These are phyloP conservation scores for Eimeria tenella DNA, from an alignment of 169 alveolate genomes.

Conservation along the genomic window DNA sequence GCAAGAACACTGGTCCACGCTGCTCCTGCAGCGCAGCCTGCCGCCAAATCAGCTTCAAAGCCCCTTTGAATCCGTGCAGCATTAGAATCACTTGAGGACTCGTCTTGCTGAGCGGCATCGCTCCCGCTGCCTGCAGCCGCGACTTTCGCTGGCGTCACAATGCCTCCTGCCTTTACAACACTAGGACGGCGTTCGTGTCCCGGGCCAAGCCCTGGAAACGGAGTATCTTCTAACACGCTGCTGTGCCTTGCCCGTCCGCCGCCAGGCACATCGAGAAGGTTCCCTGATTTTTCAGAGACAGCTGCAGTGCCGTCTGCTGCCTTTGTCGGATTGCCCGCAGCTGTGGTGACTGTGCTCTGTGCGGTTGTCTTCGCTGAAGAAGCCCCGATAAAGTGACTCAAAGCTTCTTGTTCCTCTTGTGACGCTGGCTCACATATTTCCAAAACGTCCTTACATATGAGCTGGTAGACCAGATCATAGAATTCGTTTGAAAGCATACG, in stretches of 20 bases:
- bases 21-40: slow-evolving; percentile 56
- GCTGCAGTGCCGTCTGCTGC: slow-evolving; percentile 17
- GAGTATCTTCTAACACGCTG: slow-evolving; percentile 55
- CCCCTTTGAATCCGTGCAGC: not conserved
- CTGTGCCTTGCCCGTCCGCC: slow-evolving; percentile 30
- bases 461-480: slow-evolving; percentile 74
- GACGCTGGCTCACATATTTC: slow-evolving; percentile 84
- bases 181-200: slow-evolving; percentile 80
- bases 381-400: slow-evolving; percentile 77
- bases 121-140: slow-evolving; percentile 56
- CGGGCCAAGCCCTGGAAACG: slow-evolving; percentile 80
- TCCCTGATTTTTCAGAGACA: not conserved
- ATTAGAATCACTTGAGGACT: not conserved
- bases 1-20: slow-evolving; percentile 68
- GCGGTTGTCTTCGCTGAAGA: slow-evolving; percentile 36
- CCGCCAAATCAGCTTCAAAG: slow-evolving; percentile 32
- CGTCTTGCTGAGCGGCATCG: slow-evolving; percentile 26
- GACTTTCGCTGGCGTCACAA: slow-evolving; percentile 74
- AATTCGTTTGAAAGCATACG: slow-evolving; percentile 75
- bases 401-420: slow-evolving; percentile 79
- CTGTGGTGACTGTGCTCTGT: slow-evolving; percentile 5
- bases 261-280: slow-evolving; percentile 30
- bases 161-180: slow-evolving; percentile 78
- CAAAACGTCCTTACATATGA: slow-evolving; percentile 79
- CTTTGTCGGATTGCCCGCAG: not conserved